Percentiles rank a stretch among this genome's conserved stretches.
Evolutionary conservation across 768 basidiomycete genomes (phyloP).

Genomic region (Lentinula sp.): DNA sequence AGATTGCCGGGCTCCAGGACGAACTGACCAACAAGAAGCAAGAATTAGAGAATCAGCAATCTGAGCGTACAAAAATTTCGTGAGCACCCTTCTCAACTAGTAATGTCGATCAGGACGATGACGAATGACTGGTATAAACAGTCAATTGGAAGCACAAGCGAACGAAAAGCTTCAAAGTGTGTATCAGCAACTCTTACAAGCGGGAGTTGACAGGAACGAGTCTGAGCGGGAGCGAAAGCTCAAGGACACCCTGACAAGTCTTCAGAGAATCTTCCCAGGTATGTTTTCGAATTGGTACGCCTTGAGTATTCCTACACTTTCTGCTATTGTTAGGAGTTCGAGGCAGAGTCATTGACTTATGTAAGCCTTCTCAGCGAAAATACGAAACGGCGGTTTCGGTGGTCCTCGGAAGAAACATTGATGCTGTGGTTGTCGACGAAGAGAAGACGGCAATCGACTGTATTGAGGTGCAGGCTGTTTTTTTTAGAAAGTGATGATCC

Average conservation of each 20-base stretch:
- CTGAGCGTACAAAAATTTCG: conserved; percentile 78
- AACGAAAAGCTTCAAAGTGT: conserved; percentile 87
- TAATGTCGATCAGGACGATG: not conserved
- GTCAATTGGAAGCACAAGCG: conserved; percentile 84
- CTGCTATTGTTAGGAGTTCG: conserved; percentile 59
- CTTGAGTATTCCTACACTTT: not conserved
- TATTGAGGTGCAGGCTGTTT: conserved; percentile 63
- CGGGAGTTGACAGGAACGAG: conserved; percentile 84
- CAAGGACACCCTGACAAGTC: conserved; percentile 77
- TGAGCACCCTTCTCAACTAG: conserved; percentile 28
- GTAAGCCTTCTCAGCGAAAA: conserved; percentile 89
- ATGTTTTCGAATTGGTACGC: not conserved
- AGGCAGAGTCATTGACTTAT: conserved; percentile 89
- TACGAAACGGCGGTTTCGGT: conserved; percentile 91
- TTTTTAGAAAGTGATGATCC: not conserved
- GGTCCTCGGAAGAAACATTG: conserved; percentile 89
- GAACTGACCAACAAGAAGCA: conserved; percentile 66
- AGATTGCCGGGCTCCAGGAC: conserved; percentile 32
- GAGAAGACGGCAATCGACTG: conserved; percentile 97
- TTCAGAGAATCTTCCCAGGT: conserved; percentile 92
- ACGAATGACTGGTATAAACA: conserved; percentile 21
- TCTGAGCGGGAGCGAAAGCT: conserved; percentile 77
- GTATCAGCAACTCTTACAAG: conserved; percentile 81
- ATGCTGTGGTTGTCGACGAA: conserved; percentile 93
- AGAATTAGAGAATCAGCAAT: conserved; percentile 79